A percentile compares a stretch with the other conserved stretches of the same genome.
Evolutionary conservation across 495 filamentous ascomycete genomes (phyloP).

Genomic region (Penicillium silybi): DNA sequence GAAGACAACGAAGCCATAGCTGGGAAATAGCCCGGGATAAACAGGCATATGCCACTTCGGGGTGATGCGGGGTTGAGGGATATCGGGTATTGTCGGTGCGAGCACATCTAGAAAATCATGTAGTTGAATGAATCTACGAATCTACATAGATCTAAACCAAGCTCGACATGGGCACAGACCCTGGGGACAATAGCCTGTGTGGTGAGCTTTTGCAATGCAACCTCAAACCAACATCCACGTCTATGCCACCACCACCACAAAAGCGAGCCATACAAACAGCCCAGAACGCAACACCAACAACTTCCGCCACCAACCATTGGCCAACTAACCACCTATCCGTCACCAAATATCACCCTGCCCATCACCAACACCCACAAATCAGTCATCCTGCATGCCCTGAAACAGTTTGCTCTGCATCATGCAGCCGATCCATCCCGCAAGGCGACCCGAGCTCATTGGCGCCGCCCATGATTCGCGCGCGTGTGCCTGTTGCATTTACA

Average conservation of each 20-base stretch:
- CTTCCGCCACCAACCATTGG: no score
- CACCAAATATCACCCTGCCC: neutral
- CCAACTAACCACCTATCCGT: neutral
- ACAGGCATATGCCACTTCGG: conserved; percentile 4
- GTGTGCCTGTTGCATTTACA: no score
- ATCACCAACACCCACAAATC: neutral
- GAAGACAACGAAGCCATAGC: neutral
- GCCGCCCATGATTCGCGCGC: neutral
- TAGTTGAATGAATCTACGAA: neutral
- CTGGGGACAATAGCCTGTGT: no score
- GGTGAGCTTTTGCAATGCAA: neutral
- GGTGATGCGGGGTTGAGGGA: conserved; percentile 9
- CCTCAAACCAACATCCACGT: neutral
- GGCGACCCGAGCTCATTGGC: neutral
- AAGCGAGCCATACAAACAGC: no score
- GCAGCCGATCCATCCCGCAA: conserved; percentile 13
- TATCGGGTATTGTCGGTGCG: conserved; percentile 1
- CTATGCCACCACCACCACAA: neutral
- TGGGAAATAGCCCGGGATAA: neutral
- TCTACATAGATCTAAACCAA: no score
- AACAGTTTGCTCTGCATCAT: conserved; percentile 13
- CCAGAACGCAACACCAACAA: neutral
- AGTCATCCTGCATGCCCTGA: conserved; percentile 16
- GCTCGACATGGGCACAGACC: no score
- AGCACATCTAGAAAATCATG: neutral